Conservation (phyloP, 768 basidiomycete genomes). For the Auriscalpium orientale region DNA sequence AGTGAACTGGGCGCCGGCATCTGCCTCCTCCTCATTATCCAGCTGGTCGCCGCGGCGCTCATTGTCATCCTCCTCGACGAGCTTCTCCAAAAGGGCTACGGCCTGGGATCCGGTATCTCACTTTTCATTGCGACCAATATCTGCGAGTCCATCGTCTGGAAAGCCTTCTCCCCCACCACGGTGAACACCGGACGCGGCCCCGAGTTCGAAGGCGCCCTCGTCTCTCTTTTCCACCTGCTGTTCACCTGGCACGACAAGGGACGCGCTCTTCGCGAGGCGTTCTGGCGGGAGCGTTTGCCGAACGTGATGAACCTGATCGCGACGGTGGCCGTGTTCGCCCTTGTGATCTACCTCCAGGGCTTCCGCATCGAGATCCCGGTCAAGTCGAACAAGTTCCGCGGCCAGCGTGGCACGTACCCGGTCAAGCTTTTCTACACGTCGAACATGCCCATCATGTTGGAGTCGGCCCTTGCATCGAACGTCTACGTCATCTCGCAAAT, state of each 20-base stretch:
- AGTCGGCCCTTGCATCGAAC: constrained; percentile 87
- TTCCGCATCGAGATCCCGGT: constrained; percentile 99
- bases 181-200: constrained; percentile 97
- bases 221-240: constrained; percentile 92
- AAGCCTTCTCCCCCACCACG: constrained; percentile 97
- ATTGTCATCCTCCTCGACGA: constrained; percentile 98
- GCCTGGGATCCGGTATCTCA: constrained; percentile 96
- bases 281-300: constrained; percentile 94
- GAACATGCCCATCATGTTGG: constrained; percentile 99
- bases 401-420: constrained; percentile 93
- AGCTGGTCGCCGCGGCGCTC: constrained; percentile 87
- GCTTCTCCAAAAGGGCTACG: constrained; percentile 98
- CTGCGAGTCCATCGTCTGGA: constrained; percentile 99
- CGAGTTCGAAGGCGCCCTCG: constrained; percentile 95
- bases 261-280: constrained; percentile 92
- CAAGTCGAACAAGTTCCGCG: constrained; percentile 92
- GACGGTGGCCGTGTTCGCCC: constrained; percentile 85
- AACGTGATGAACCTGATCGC: constrained; percentile 98
- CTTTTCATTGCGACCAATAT: constrained; percentile 99
- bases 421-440: constrained; percentile 98
- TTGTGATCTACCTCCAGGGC: constrained; percentile 97
- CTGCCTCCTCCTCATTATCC: constrained; percentile 93
- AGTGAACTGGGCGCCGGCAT: constrained; percentile 92
- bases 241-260: constrained; percentile 99
- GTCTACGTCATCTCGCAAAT: constrained; percentile 96